Conservation (phyloP, 2,329 filamentous ascomycete genomes). For the Ophiostoma ulmi region DNA sequence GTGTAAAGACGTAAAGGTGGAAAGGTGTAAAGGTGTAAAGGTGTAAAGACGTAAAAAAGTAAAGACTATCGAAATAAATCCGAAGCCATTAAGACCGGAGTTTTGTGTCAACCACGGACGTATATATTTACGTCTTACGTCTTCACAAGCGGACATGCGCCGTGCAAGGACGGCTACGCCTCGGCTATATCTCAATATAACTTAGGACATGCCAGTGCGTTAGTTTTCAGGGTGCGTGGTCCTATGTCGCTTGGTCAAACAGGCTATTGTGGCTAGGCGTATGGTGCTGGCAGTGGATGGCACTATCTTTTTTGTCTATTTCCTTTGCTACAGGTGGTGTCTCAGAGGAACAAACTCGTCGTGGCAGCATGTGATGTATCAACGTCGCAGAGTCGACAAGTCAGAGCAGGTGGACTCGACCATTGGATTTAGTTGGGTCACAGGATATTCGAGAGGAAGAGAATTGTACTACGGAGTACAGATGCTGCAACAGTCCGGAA, state of each 20-base stretch:
- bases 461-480: neutral
- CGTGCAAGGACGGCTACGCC: neutral
- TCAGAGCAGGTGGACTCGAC: constrained; percentile 15
- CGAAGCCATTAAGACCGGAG: constrained; percentile 1
- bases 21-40: neutral
- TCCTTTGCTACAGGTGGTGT: neutral
- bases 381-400: neutral
- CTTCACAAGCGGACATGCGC: neutral
- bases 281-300: too few species aligned
- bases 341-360: neutral
- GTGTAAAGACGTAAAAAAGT: neutral
- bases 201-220: neutral
- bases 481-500: neutral
- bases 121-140: neutral
- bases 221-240: neutral
- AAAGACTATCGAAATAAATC: neutral
- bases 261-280: too few species aligned
- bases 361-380: neutral
- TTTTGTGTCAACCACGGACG: neutral
- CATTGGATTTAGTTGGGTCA: neutral
- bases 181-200: neutral
- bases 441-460: neutral
- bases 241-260: neutral
- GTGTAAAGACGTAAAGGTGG: neutral
- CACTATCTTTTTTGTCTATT: neutral